Percentiles rank a stretch among this genome's conserved stretches.
phyloP scores from a whole-genome alignment of 202 grass and related monocot species.

The Hordeum pubiflorum region DNA sequence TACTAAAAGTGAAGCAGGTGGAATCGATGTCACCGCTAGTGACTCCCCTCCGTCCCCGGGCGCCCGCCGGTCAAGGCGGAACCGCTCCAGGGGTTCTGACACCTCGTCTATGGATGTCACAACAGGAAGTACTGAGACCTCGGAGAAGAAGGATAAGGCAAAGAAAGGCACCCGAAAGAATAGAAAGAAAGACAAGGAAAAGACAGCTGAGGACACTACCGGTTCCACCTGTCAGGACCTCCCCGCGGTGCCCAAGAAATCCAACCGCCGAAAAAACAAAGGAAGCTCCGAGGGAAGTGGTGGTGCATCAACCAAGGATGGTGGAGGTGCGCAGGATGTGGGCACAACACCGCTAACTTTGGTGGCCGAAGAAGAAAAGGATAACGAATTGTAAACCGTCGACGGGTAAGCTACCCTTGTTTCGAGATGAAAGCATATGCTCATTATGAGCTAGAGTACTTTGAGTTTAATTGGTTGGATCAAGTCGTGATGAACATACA shows the following conservation, averaged over 20 bases:
- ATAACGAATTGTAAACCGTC: not conserved
- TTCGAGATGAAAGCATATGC: not conserved
- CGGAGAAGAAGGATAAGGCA: slow-evolving; percentile 39
- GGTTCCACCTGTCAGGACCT: slow-evolving; percentile 37
- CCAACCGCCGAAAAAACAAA: slow-evolving; percentile 68
- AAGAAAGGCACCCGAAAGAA: slow-evolving; percentile 61
- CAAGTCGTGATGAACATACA: not conserved
- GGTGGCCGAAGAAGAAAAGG: slow-evolving; percentile 28
- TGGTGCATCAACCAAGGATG: slow-evolving; percentile 18
- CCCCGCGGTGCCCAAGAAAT: slow-evolving; percentile 73
- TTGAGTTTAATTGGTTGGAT: slow-evolving; percentile 17
- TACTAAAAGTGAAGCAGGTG: not conserved
- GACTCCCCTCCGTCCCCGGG: slow-evolving; percentile 26
- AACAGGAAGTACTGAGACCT: not conserved
- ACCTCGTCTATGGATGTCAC: slow-evolving; percentile 36
- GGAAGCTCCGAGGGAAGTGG: slow-evolving; percentile 32
- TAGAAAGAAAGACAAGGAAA: slow-evolving; percentile 64
- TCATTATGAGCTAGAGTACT: slow-evolving; percentile 1
- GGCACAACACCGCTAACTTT: not conserved
- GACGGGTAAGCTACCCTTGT: not conserved
- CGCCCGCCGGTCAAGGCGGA: slow-evolving; percentile 46
- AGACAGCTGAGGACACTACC: not conserved
- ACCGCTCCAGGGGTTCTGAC: slow-evolving; percentile 60
- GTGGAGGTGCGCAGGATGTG: slow-evolving; percentile 29
- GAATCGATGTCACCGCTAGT: not conserved